Percentiles rank a stretch among this genome's conserved stretches.
Conservation (phyloP, 352 stramenopile species). For the Blastocystis sp. region DNA sequence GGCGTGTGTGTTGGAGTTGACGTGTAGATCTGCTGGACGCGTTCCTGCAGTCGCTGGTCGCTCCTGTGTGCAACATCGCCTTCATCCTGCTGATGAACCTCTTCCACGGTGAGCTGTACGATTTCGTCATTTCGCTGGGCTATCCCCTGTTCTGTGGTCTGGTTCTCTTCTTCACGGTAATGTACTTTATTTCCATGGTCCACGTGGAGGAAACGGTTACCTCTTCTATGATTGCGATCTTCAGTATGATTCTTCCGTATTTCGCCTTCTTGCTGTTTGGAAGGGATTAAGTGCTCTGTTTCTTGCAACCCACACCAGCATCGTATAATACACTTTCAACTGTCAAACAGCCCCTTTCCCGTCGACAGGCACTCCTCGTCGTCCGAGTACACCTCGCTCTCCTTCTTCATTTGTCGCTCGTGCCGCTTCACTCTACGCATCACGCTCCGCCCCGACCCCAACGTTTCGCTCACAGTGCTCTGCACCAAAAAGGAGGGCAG, state of each 20-base stretch:
- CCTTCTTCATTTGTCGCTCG: constrained; percentile 13
- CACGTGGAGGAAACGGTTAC: constrained; percentile 52
- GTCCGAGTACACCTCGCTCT: neutral
- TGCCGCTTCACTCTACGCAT: constrained; percentile 9
- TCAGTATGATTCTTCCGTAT: constrained; percentile 52
- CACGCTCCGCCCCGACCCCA: neutral
- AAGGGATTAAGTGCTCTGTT: constrained; percentile 26
- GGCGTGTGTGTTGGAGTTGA: neutral
- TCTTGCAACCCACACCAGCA: constrained; percentile 5
- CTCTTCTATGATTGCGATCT: constrained; percentile 16
- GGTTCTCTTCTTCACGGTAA: constrained; percentile 54
- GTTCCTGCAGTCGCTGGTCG: constrained; percentile 35
- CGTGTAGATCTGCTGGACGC: constrained; percentile 7
- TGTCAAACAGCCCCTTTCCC: neutral
- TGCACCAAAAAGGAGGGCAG: constrained; percentile 43
- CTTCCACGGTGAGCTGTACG: constrained; percentile 2
- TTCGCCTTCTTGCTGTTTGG: constrained; percentile 36
- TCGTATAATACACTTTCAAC: neutral
- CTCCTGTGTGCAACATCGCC: constrained; percentile 18
- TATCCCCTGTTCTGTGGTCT: constrained; percentile 67
- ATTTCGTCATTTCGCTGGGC: constrained; percentile 51
- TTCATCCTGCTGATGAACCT: constrained; percentile 35
- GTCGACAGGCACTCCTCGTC: neutral
- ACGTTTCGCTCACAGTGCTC: constrained; percentile 54
- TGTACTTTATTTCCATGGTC: constrained; percentile 68